These are phyloP conservation scores for Ophiocordyceps unilateralis DNA, from an alignment of 2,329 filamentous ascomycete genomes.

Conservation along the genomic window DNA sequence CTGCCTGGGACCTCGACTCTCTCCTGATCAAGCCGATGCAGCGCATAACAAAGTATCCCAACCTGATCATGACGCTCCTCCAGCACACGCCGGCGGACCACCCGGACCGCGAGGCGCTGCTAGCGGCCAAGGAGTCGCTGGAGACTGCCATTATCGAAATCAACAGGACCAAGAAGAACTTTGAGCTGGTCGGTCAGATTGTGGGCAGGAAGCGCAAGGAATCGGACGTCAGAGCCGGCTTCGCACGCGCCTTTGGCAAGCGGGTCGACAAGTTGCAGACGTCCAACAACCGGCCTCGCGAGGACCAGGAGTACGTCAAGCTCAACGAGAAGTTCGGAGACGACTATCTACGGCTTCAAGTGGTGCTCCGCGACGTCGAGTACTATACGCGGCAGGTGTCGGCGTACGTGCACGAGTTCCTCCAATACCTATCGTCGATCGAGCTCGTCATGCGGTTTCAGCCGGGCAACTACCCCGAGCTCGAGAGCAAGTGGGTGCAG, in stretches of 20 bases:
- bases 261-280: slow-evolving; percentile 70
- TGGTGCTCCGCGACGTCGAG: slow-evolving; percentile 86
- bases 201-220: slow-evolving; percentile 75
- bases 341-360: slow-evolving; percentile 80
- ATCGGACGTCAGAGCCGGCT: slow-evolving; percentile 66
- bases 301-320: slow-evolving; percentile 68
- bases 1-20: slow-evolving; percentile 88
- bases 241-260: slow-evolving; percentile 80
- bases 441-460: slow-evolving; percentile 62
- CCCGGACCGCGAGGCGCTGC: slow-evolving; percentile 56
- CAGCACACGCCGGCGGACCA: slow-evolving; percentile 68
- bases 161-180: slow-evolving; percentile 90
- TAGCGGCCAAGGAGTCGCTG: slow-evolving; percentile 30
- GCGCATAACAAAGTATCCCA: slow-evolving; percentile 81
- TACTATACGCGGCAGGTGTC: slow-evolving; percentile 73
- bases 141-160: slow-evolving; percentile 66
- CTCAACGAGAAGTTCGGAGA: slow-evolving; percentile 78
- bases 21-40: slow-evolving; percentile 96
- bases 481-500: slow-evolving; percentile 87
- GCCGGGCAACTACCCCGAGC: slow-evolving; percentile 59
- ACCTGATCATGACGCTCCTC: slow-evolving; percentile 65
- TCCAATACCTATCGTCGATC: slow-evolving; percentile 65
- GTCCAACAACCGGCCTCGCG: slow-evolving; percentile 40
- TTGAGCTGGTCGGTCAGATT: slow-evolving; percentile 80
- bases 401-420: slow-evolving; percentile 64